Percentiles rank a stretch among this genome's conserved stretches.
phyloP scores from a whole-genome alignment of 2,329 filamentous ascomycete species.

The Pseudophaeomoniella oleicola region DNA sequence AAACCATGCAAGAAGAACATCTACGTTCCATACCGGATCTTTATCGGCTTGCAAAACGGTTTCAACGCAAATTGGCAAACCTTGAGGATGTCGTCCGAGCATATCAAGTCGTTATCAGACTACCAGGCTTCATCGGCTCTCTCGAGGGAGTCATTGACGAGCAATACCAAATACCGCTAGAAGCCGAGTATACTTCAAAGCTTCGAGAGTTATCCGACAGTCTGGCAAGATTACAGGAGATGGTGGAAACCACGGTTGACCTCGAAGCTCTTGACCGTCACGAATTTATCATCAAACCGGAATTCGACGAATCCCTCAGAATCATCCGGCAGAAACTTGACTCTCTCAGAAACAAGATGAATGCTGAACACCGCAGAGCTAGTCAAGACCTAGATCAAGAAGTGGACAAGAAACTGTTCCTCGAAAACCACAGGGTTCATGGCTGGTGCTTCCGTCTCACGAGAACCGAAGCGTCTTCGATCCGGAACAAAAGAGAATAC shows the following conservation, averaged over 20 bases:
- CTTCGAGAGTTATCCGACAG: constrained; percentile 62
- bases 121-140: constrained; percentile 80
- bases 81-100: constrained; percentile 90
- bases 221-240: constrained; percentile 78
- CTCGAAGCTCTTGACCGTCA: constrained; percentile 90
- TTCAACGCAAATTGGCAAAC: constrained; percentile 80
- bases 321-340: constrained; percentile 88
- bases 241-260: constrained; percentile 97
- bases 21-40: constrained; percentile 85
- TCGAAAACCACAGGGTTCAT: constrained; percentile 90
- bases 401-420: constrained; percentile 93
- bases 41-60: constrained; percentile 84
- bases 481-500: constrained; percentile 79
- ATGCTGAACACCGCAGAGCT: constrained; percentile 62
- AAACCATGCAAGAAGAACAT: constrained; percentile 95
- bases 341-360: constrained; percentile 67
- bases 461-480: constrained; percentile 76
- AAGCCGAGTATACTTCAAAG: constrained; percentile 75
- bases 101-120: constrained; percentile 84
- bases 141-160: constrained; percentile 94
- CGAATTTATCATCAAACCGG: constrained; percentile 97
- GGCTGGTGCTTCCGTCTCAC: constrained; percentile 95
- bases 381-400: constrained; percentile 77
- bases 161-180: constrained; percentile 72
- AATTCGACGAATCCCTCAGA: constrained; percentile 80